Evolutionary conservation across 352 stramenopile genomes (phyloP).

Genomic region (Phytophthora citricola): DNA sequence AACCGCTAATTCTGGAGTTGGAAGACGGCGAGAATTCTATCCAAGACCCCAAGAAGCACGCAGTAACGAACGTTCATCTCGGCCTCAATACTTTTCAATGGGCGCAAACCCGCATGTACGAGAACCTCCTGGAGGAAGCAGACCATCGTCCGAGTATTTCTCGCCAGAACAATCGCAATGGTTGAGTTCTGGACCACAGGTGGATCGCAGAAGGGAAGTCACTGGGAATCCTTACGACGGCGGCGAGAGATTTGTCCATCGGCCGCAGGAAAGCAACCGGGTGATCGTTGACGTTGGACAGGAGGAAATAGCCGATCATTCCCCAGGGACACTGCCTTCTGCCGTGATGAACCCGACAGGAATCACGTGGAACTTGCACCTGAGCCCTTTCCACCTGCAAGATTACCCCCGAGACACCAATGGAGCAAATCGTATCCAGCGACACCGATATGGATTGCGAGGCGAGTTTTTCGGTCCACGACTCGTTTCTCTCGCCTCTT

Average conservation of each 20-base stretch:
- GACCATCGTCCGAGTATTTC: neutral
- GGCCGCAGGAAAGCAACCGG: neutral
- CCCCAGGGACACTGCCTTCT: neutral
- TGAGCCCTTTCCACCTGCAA: neutral
- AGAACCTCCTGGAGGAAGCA: neutral
- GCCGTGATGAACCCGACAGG: neutral
- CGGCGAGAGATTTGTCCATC: neutral
- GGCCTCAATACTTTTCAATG: neutral
- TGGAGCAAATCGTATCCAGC: neutral
- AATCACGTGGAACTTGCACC: neutral
- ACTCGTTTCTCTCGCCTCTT: slow-evolving; percentile 49
- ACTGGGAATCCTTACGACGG: neutral
- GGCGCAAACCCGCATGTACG: neutral
- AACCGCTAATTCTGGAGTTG: neutral
- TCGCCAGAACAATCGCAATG: neutral
- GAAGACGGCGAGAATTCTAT: neutral
- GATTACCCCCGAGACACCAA: neutral
- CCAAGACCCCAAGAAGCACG: neutral
- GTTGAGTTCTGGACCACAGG: neutral
- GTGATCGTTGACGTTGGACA: neutral
- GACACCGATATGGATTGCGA: slow-evolving; percentile 25
- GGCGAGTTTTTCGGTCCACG: slow-evolving; percentile 52
- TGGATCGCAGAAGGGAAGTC: neutral
- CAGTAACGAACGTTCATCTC: neutral
- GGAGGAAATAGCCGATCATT: neutral